A percentile compares a stretch with the other conserved stretches of the same genome.
Evolutionary conservation across 331 rosid genomes (phyloP).

Genomic region (Spiraea crenata): DNA sequence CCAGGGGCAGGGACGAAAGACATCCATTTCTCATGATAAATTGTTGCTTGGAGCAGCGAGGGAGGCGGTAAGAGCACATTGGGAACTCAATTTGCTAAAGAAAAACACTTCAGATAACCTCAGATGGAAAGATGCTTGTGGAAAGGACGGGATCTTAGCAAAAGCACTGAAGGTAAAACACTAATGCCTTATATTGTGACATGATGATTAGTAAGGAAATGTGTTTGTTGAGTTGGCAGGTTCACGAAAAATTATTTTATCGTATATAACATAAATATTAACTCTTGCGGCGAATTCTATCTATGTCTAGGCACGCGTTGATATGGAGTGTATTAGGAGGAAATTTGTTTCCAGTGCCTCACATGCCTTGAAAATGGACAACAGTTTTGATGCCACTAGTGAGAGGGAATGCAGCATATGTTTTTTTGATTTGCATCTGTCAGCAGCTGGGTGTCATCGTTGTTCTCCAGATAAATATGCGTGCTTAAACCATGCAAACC

Average conservation of each 20-base stretch:
- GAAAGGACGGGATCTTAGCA: slow-evolving; percentile 81
- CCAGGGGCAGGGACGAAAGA: slow-evolving; percentile 83
- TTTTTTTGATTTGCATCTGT: slow-evolving; percentile 88
- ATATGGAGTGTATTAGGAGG: slow-evolving; percentile 72
- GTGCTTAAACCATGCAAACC: slow-evolving; percentile 96
- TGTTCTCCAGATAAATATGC: slow-evolving; percentile 86
- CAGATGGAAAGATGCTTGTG: slow-evolving; percentile 79
- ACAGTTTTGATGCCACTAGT: slow-evolving; percentile 72
- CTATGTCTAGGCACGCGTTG: slow-evolving; percentile 63
- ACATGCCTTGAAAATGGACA: slow-evolving; percentile 81
- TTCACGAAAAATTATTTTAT: background rate
- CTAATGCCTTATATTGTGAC: background rate
- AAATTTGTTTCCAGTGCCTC: slow-evolving; percentile 63
- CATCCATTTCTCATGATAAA: slow-evolving; percentile 96
- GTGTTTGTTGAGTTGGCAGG: background rate
- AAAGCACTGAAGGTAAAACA: slow-evolving; percentile 74
- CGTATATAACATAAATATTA: slow-evolving; percentile 10
- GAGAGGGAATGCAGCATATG: slow-evolving; percentile 94
- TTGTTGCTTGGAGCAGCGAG: slow-evolving; percentile 96
- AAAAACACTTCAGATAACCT: slow-evolving; percentile 72
- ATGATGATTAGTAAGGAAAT: background rate
- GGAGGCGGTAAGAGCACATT: slow-evolving; percentile 93
- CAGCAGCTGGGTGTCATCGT: slow-evolving; percentile 84
- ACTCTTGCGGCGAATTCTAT: slow-evolving; percentile 7
- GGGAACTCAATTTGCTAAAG: slow-evolving; percentile 88